Base-by-base conservation (phyloP, 148 eudicot species). In the Hydrangea macrophylla region DNA sequence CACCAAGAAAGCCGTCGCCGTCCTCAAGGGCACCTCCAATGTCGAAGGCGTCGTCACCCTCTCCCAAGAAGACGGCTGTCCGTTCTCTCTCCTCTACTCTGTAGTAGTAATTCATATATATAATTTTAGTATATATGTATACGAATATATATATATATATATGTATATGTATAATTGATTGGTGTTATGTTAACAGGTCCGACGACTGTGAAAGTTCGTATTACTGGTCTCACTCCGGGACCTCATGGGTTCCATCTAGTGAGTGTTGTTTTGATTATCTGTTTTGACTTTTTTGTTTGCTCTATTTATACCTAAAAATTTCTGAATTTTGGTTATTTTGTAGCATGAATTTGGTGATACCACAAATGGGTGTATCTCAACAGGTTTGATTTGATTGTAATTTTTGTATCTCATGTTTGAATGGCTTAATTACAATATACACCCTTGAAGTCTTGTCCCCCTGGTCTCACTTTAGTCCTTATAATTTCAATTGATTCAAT, bases 271-370 rank as follows among this genome's bases (percentile, higher is more conserved):
- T 68, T 50, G 9, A n/a, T 24, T 22, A 30, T 67, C 9, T 23
- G 33, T n/a, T n/a, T n/a, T 42, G 30, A 27, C 6, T 17, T 22
- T 62, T 57, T 42, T 42, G 17, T 42, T 42, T 42, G 2, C 18
- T 12, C 17, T 42, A 18, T 2, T 42, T 12, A 1, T 11, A 11
- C 4, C 2, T 36, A 15, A 7, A 23, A 28, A n/a, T n/a, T 73
- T 13, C 32, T 25, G 31, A 22, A 9, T 24, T 57, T 10, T 48
- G 20, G 27, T 55, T 64, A n/a, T 50, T 55, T 20, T 77, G 62
- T 77, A 92, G 98, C 98, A 92, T 53, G 96, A 92, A 60, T 92
- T 35, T 59, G 98, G 98, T 53, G 98, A 92, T 71, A 92, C 98
- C 2, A 92, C 98, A 73, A 92, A 92, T 80, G 98, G 98, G 54